Evolutionary conservation across 164 flowering plant genomes (phyloP).

Genomic region (Saururus chinensis): DNA sequence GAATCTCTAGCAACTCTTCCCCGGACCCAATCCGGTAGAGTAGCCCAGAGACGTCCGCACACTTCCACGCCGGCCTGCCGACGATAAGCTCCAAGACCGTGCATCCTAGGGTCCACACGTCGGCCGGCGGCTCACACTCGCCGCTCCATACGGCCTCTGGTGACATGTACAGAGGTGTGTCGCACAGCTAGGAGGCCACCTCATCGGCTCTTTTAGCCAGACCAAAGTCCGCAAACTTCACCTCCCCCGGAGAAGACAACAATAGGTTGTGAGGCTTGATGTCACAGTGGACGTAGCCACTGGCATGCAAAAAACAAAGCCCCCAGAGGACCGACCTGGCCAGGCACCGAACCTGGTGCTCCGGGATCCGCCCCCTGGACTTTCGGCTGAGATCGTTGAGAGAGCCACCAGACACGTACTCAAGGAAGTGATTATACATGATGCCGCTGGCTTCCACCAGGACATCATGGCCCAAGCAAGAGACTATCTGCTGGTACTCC

Average conservation of each 20-base stretch:
- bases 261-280: slow-evolving; percentile 60
- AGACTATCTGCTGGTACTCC: slow-evolving; percentile 27
- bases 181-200: slow-evolving; percentile 16
- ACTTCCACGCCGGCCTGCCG: slow-evolving; percentile 37
- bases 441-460: slow-evolving; percentile 25
- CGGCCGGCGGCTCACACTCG: slow-evolving; percentile 27
- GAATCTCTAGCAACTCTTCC: slow-evolving; percentile 33
- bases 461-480: slow-evolving; percentile 35
- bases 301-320: slow-evolving; percentile 32
- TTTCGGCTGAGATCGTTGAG: slow-evolving; percentile 31
- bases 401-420: too few relatives aligned
- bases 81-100: slow-evolving; percentile 44
- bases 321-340: slow-evolving; percentile 39
- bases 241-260: slow-evolving; percentile 9
- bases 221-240: slow-evolving; percentile 79
- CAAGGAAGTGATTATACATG: slow-evolving; percentile 45
- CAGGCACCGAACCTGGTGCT: slow-evolving; percentile 27
- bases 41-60: slow-evolving; percentile 11
- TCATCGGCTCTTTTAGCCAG: slow-evolving; percentile 30
- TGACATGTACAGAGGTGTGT: too few relatives aligned
- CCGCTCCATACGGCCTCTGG: slow-evolving; percentile 31
- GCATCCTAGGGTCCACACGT: slow-evolving; percentile 64
- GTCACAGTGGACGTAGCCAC: slow-evolving; percentile 72
- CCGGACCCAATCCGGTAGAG: slow-evolving; percentile 27
- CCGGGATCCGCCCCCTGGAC: slow-evolving; percentile 24